phyloP scores from a whole-genome alignment of 2,329 filamentous ascomycete genomes.

The Myrmaecium sp. region DNA sequence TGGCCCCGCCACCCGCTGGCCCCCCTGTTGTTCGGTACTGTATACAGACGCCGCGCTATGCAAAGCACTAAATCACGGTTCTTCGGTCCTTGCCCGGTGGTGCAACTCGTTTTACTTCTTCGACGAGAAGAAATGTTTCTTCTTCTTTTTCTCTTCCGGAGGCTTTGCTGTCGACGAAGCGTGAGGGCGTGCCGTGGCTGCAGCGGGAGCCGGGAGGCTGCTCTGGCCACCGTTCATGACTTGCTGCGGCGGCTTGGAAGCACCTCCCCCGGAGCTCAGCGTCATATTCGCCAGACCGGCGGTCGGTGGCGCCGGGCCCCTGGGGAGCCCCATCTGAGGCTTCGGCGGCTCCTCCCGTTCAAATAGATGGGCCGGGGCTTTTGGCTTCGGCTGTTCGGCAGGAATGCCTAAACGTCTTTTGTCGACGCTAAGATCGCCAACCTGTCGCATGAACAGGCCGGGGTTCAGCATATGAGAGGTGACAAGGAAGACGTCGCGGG shows the following conservation, averaged over 20 bases:
- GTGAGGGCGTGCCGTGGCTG: constrained; percentile 8
- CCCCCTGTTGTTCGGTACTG: too few relatives aligned
- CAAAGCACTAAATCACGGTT: too few relatives aligned
- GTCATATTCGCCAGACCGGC: constrained; percentile 17
- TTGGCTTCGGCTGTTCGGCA: constrained; percentile 60
- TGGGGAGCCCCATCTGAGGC: constrained; percentile 19
- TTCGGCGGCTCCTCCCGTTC: constrained; percentile 46
- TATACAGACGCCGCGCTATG: too few relatives aligned
- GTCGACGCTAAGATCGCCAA: constrained; percentile 62
- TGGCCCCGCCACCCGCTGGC: too few relatives aligned
- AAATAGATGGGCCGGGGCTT: constrained; percentile 72
- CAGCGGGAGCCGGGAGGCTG: constrained; percentile 3
- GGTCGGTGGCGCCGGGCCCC: constrained; percentile 15
- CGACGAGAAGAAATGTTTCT: constrained; percentile 36
- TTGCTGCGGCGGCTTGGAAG: too few relatives aligned
- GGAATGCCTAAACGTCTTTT: constrained; percentile 66
- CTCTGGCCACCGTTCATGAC: constrained; percentile 4
- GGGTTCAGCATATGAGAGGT: constrained; percentile 91
- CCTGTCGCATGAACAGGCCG: constrained; percentile 62
- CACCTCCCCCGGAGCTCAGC: constrained; percentile 11
- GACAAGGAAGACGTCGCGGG: constrained; percentile 70
- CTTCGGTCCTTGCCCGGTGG: too few relatives aligned
- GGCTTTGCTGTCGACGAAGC: constrained; percentile 14
- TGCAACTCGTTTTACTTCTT: too few relatives aligned
- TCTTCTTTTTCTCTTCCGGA: constrained; percentile 35